Evolutionary conservation across 371 early-diverging fungal species (phyloP), one percentile per base, ranked within the genome.

Genomic region (Rhizopus sp.): DNA sequence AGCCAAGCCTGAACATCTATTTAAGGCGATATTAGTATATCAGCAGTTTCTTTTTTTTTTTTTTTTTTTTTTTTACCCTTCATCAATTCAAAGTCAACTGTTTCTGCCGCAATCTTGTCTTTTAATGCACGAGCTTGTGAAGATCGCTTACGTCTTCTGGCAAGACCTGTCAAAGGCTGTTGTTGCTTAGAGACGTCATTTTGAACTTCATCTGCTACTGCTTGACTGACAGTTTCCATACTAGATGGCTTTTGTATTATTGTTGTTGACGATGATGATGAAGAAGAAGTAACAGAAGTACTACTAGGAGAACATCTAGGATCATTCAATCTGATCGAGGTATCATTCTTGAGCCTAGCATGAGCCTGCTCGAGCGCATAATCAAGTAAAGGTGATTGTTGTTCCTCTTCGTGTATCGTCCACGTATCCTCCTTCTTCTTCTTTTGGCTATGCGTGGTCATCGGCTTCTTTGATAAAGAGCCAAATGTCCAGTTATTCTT

Each of bases 1-100:
- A 98, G 79, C 97, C 96, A 98, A 42, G 83, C 83, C 30, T 95
- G 94, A 57, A 96, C 89, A 78, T 98, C 97, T 88, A 59, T 15
- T 15, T 23, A 23, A 37, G 38, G 13, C 2, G 13, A 37, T 7
- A 37, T 37, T 5, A 37, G 41, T 30, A 46, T 0, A 13, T 48
- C 16, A 32, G 30, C 52, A 50, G 17, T 32, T 55, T 9, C 23
- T 12, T 53, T 48, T 13, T 47, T 37, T 53, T 34, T 34, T 48
- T 30, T 30, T 35, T 45, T 35, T 8, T 29, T 38, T 31, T 29
- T 5, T 15, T 57, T 73, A 90, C 92, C 90, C 64, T 87, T 82
- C 77, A 93, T 79, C 23, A 88, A 67, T 15, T 87, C 88, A 65
- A 92, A 82, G 70, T 92, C 91, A 38, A 92, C 87, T 4, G 85